These are phyloP conservation scores for Fusarium beomiforme DNA, from an alignment of 2,329 filamentous ascomycete species.

Conservation along the genomic window DNA sequence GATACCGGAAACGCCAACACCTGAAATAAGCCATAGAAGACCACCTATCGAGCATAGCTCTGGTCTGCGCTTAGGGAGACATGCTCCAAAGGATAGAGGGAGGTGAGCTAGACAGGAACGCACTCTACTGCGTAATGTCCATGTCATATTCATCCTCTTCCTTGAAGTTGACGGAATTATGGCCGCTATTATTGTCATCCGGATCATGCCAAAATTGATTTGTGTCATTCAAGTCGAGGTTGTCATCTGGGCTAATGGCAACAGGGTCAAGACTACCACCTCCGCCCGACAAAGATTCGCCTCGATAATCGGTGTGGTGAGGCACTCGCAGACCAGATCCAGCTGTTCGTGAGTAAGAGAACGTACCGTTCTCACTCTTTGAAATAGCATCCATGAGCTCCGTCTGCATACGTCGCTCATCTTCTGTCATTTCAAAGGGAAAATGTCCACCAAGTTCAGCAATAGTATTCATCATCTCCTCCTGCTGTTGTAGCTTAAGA, in stretches of 20 bases:
- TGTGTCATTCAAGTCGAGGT: slow-evolving; percentile 59
- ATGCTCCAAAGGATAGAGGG: background rate
- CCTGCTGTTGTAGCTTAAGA: slow-evolving; percentile 88
- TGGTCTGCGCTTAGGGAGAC: background rate
- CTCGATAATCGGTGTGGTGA: slow-evolving; percentile 90
- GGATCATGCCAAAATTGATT: slow-evolving; percentile 73
- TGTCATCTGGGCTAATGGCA: slow-evolving; percentile 53
- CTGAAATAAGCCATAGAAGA: slow-evolving; percentile 10
- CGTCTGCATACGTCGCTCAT: slow-evolving; percentile 94
- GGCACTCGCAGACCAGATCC: slow-evolving; percentile 91
- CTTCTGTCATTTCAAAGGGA: slow-evolving; percentile 86
- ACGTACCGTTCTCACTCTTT: slow-evolving; percentile 79
- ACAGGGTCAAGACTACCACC: slow-evolving; percentile 50
- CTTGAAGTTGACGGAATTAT: slow-evolving; percentile 79
- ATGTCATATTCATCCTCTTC: slow-evolving; percentile 95
- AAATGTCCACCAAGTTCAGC: slow-evolving; percentile 77
- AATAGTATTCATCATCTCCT: slow-evolving; percentile 83
- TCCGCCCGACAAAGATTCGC: slow-evolving; percentile 72
- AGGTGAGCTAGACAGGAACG: background rate
- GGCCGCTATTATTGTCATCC: slow-evolving; percentile 77
- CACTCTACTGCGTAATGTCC: slow-evolving; percentile 65
- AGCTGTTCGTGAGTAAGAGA: slow-evolving; percentile 83
- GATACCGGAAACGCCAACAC: slow-evolving; percentile 37
- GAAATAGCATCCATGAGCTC: slow-evolving; percentile 88
- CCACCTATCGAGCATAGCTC: background rate